These are phyloP conservation scores for Fonsecaea pugnacius DNA, from an alignment of 2,329 filamentous ascomycete genomes.

Conservation along the genomic window DNA sequence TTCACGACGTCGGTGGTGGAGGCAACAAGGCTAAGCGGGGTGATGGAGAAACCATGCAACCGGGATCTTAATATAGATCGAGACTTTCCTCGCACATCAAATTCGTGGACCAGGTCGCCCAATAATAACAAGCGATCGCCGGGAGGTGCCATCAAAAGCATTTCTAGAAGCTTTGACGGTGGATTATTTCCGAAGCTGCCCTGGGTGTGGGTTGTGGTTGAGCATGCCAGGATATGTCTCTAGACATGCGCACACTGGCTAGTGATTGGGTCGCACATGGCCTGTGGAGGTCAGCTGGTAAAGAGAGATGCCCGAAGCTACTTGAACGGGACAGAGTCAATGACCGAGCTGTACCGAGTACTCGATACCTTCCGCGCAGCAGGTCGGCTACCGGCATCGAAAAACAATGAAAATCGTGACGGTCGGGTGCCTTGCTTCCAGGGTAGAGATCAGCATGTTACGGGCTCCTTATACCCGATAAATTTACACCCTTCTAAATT, in stretches of 20 bases:
- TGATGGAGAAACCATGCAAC: not conserved
- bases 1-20: not conserved
- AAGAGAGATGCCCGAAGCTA: not conserved
- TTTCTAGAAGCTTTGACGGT: not conserved
- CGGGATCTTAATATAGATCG: constrained; percentile 7
- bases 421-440: not conserved
- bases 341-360: not conserved
- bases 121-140: not conserved
- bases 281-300: not conserved
- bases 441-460: not conserved
- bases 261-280: not conserved
- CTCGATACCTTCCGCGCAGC: not conserved
- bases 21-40: not conserved
- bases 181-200: not conserved
- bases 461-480: too few species aligned
- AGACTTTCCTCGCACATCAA: not conserved
- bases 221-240: not conserved
- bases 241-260: not conserved
- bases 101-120: not conserved
- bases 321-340: not conserved
- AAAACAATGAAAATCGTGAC: not conserved
- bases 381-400: not conserved
- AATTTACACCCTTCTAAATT: too few species aligned
- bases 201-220: not conserved
- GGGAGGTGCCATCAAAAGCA: not conserved